These are phyloP conservation scores for Dendrobium catenatum DNA, from an alignment of 106 monocot genomes.

Conservation along the genomic window DNA sequence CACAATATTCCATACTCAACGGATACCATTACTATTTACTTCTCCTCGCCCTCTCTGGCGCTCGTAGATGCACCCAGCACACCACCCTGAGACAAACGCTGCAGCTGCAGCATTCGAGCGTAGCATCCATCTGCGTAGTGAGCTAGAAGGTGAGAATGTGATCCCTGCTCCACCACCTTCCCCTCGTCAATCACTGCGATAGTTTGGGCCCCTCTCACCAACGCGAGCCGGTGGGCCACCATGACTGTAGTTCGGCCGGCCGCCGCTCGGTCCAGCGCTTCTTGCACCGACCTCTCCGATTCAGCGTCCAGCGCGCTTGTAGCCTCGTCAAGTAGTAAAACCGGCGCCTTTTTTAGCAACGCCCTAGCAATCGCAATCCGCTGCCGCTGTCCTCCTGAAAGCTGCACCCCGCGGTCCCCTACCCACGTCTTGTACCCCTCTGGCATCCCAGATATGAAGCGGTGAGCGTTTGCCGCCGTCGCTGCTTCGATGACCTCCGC, in stretches of 20 bases:
- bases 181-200: conserved; percentile 97
- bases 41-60: not conserved
- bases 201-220: conserved; percentile 60
- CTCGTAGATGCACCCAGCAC: conserved; percentile 19
- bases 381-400: conserved; percentile 93
- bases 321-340: conserved; percentile 87
- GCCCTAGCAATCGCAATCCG: conserved; percentile 80
- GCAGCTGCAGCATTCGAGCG: conserved; percentile 86
- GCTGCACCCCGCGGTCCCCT: conserved; percentile 78
- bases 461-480: conserved; percentile 69
- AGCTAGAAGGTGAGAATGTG: conserved; percentile 72
- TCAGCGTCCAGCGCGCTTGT: conserved; percentile 91
- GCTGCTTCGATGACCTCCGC: conserved; percentile 88
- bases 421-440: conserved; percentile 79
- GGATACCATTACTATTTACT: not conserved
- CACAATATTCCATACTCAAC: too few relatives aligned
- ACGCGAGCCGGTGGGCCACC: conserved; percentile 77
- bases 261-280: conserved; percentile 50
- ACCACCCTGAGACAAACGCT: conserved; percentile 28
- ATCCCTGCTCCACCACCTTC: conserved; percentile 94
- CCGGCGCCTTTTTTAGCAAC: conserved; percentile 50
- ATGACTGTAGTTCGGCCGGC: conserved; percentile 60
- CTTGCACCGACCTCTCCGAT: conserved; percentile 79
- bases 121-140: conserved; percentile 76
- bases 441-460: conserved; percentile 80